phyloP scores from a whole-genome alignment of 805 yeast species.

The Alloascoidea hylecoeti region DNA sequence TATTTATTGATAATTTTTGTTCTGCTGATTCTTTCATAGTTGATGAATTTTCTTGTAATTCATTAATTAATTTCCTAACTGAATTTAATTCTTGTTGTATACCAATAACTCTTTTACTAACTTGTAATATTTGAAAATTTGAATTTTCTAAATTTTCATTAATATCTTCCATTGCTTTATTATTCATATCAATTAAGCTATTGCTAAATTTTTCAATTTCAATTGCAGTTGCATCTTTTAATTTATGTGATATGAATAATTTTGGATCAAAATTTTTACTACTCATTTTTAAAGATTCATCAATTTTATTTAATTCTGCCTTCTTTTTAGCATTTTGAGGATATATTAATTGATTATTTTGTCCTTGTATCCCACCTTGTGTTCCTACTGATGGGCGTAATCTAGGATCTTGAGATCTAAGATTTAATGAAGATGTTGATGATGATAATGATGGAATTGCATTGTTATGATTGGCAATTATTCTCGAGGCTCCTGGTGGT shows the following conservation, averaged over 20 bases:
- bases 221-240: not conserved
- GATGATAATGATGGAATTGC: no score
- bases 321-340: no score
- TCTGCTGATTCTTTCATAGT: not conserved
- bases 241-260: not conserved
- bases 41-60: slow-evolving; percentile 1
- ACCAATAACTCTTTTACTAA: slow-evolving; percentile 1
- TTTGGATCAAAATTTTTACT: not conserved
- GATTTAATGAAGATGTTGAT: no score
- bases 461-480: not conserved
- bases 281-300: no score
- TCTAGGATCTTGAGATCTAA: no score
- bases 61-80: not conserved
- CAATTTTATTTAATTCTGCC: no score
- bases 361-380: no score
- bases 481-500: not conserved
- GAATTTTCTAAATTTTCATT: not conserved
- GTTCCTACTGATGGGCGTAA: no score
- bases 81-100: not conserved
- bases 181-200: not conserved
- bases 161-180: not conserved
- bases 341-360: no score
- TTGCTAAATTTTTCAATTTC: not conserved
- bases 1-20: not conserved
- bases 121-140: not conserved